phyloP scores from a whole-genome alignment of 2,329 filamentous ascomycete species.

The Gremmenia infestans region DNA sequence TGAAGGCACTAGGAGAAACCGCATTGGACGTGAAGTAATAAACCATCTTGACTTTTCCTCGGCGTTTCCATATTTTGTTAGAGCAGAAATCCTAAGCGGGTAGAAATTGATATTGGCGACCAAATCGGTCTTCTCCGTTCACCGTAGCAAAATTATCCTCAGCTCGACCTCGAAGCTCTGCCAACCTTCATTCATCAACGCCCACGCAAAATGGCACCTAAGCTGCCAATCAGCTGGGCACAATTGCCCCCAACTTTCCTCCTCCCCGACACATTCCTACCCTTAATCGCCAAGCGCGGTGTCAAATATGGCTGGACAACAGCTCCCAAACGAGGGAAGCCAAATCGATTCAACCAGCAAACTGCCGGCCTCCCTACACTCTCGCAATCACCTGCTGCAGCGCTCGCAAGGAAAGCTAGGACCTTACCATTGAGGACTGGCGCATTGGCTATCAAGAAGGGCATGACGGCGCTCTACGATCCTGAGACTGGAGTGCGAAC shows the following conservation, averaged over 20 bases:
- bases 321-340: constrained; percentile 45
- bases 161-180: not conserved
- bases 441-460: constrained; percentile 83
- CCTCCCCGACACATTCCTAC: constrained; percentile 29
- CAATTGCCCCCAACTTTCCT: constrained; percentile 29
- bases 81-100: constrained; percentile 1
- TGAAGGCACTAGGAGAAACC: constrained; percentile 74
- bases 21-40: constrained; percentile 90
- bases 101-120: constrained; percentile 29
- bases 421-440: constrained; percentile 69
- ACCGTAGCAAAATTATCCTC: constrained; percentile 23
- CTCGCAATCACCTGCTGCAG: constrained; percentile 55
- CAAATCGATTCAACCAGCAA: constrained; percentile 52
- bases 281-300: constrained; percentile 30
- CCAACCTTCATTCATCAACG: constrained; percentile 4
- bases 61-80: constrained; percentile 20
- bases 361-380: constrained; percentile 51
- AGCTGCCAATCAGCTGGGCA: constrained; percentile 32
- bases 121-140: constrained; percentile 10
- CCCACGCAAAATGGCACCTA: constrained; percentile 31
- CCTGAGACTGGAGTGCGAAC: constrained; percentile 68
- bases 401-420: constrained; percentile 52
- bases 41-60: constrained; percentile 59
- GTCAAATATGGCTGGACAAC: constrained; percentile 53
- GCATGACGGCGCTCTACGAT: constrained; percentile 90